Conservation (phyloP, 495 filamentous ascomycete genomes). For the Penicillium macrosclerotiorum region DNA sequence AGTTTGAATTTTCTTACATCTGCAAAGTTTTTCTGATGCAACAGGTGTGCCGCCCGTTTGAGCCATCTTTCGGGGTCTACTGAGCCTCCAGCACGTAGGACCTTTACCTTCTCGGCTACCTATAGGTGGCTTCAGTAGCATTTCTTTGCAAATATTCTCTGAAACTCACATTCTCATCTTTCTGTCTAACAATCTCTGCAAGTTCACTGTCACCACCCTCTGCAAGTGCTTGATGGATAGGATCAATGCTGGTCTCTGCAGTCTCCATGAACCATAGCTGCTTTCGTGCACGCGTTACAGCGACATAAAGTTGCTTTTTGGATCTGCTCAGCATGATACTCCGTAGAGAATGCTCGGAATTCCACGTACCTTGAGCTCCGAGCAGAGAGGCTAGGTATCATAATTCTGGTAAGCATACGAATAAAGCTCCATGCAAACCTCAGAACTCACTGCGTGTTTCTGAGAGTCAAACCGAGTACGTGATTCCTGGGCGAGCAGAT, state of each 20-base stretch:
- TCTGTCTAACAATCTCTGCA: slow-evolving; percentile 13
- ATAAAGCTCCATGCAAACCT: not conserved
- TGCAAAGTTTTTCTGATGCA: slow-evolving; percentile 16
- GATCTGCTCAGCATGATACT: not conserved
- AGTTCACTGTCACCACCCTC: slow-evolving; percentile 1
- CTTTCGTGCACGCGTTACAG: slow-evolving; percentile 24
- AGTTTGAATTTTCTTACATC: slow-evolving; percentile 1
- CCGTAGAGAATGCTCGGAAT: not conserved
- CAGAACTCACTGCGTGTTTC: slow-evolving; percentile 13
- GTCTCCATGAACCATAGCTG: slow-evolving; percentile 28
- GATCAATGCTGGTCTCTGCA: slow-evolving; percentile 6
- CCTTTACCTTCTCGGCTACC: slow-evolving; percentile 10
- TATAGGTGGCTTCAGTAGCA: no score
- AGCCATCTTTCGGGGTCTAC: slow-evolving; percentile 16
- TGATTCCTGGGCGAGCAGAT: slow-evolving; percentile 1
- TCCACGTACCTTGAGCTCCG: slow-evolving; percentile 22
- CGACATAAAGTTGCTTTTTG: slow-evolving; percentile 28
- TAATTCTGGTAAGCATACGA: not conserved
- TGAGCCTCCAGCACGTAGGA: slow-evolving; percentile 11
- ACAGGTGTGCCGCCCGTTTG: slow-evolving; percentile 12
- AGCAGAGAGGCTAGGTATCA: slow-evolving; percentile 14
- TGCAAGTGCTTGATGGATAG: slow-evolving; percentile 10
- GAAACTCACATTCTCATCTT: slow-evolving; percentile 7
- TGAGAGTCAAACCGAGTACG: slow-evolving; percentile 15
- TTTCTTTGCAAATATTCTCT: not conserved